Evolutionary conservation across 768 basidiomycete genomes (phyloP), one percentile per base, ranked within the genome.

Genomic region (Psilocybe azurescens): DNA sequence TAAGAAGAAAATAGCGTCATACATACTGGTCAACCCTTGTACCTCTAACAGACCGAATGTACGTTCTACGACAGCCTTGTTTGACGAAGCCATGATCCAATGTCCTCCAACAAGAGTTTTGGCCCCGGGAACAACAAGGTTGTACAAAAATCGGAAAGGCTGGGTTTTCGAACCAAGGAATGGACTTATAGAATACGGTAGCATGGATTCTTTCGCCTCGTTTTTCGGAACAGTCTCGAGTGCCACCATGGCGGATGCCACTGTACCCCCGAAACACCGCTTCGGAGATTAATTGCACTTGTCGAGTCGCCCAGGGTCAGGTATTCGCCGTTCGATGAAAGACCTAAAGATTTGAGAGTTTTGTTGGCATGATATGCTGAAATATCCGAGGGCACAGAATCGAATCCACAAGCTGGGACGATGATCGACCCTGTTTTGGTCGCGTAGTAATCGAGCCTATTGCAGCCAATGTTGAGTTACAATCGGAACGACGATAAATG

Each of bases 311-410:
- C 86, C n/a, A 86, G 77, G 18, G 76, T 44, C 5, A 68, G 66
- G 24, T 69, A 67, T 41, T 65, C 62, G 7, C 69, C 69, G 8
- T 63, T 55, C 3, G 66, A 18, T 0, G 56, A n/a, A 3, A 69
- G 52, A 18, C 59, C 65, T 3, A 70, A 70, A 9, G 77, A 69
- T 72, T 89, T 89, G 56, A 95, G 81, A 0, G 87, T 88, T 67
- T 84, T 86, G 60, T 89, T 89, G 16, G 90, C 83, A 51, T 93
- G 75, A 74, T 87, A 89, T 0, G 86, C 84, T 10, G 84, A 74
- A 48, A 90, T 72, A 70, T 97, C 94, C 3, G 89, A 86, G 3
- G 92, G 92, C 30, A 93, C 68, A 1, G 91, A 93, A 71, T 94
- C 92, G 62, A 91, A 82, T 2, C 89, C 94, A 57, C 88, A 91